Conservation (phyloP, 2,329 filamentous ascomycete species). For the Didymellaceae sp. region DNA sequence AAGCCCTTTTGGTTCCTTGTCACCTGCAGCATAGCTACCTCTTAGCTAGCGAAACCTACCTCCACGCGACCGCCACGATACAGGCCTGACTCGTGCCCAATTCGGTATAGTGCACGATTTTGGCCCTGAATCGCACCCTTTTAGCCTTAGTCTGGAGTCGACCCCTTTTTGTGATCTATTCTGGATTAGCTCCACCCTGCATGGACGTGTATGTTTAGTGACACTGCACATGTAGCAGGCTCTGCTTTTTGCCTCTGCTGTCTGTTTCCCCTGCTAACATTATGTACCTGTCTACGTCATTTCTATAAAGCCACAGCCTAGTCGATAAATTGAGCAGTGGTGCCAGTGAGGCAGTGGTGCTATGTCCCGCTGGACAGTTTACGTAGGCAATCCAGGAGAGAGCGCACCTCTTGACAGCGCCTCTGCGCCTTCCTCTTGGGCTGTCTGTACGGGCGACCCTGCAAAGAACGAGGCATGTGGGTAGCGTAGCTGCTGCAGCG, state of each 20-base stretch:
- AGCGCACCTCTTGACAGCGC: neutral
- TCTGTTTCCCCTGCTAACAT: neutral
- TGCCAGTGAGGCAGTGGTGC: too few relatives aligned
- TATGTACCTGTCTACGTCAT: neutral
- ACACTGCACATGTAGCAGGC: neutral
- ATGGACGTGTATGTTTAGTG: neutral
- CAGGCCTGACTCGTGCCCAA: too few relatives aligned
- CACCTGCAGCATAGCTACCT: too few relatives aligned
- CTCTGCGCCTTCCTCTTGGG: neutral
- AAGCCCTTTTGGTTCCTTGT: too few relatives aligned
- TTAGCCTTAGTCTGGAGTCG: constrained; percentile 2
- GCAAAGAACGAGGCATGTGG: constrained; percentile 1
- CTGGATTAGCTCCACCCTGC: constrained; percentile 1
- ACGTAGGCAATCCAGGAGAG: neutral
- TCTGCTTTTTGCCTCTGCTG: neutral
- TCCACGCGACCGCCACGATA: too few relatives aligned
- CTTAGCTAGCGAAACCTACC: too few relatives aligned
- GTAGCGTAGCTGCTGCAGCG: neutral
- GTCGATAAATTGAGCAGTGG: neutral
- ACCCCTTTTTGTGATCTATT: constrained; percentile 3
- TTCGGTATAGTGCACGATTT: neutral
- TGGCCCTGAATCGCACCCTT: constrained; percentile 5
- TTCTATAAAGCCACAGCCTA: neutral
- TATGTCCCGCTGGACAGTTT: neutral
- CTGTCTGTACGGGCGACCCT: neutral